These are phyloP conservation scores for Stereum hirsutum DNA, from an alignment of 1,284 basidiomycete genomes.

Conservation along the genomic window DNA sequence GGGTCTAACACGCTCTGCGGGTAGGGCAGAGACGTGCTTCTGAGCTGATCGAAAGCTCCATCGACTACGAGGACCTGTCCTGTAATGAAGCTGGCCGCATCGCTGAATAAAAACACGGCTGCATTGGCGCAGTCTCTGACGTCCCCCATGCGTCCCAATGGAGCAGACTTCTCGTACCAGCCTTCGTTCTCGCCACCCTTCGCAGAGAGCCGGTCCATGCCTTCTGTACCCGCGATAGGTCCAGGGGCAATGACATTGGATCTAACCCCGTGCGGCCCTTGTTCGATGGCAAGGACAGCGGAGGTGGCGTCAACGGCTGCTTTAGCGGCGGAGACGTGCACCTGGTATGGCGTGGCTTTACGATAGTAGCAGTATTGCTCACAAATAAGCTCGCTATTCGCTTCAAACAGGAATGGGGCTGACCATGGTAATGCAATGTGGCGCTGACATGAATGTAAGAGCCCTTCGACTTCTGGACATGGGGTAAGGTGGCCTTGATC, in stretches of 20 bases:
- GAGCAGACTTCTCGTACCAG: conserved; percentile 21
- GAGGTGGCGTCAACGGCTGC: conserved; percentile 89
- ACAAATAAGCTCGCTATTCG: background rate
- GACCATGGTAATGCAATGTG: conserved; percentile 83
- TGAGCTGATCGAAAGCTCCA: conserved; percentile 53
- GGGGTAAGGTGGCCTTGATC: conserved; percentile 79
- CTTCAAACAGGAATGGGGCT: conserved; percentile 13
- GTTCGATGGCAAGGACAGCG: conserved; percentile 82
- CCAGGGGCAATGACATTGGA: conserved; percentile 91
- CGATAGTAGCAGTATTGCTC: too few species aligned
- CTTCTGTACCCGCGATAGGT: conserved; percentile 81
- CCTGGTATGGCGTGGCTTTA: conserved; percentile 80
- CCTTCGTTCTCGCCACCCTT: conserved; percentile 19
- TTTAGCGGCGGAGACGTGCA: conserved; percentile 92
- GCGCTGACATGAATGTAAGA: conserved; percentile 90
- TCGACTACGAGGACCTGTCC: conserved; percentile 67
- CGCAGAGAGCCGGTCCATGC: conserved; percentile 64
- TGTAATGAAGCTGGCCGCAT: conserved; percentile 76
- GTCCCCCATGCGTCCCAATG: conserved; percentile 60
- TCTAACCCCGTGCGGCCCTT: conserved; percentile 90
- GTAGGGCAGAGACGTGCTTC: conserved; percentile 46
- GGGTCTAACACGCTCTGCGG: conserved; percentile 61
- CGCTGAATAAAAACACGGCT: conserved; percentile 83
- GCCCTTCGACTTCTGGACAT: conserved; percentile 67
- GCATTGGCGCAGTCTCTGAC: conserved; percentile 75